Evolutionary conservation across 257 asterid genomes (phyloP), one percentile per base, ranked within the genome.

Genomic region (Salvia hispanica): DNA sequence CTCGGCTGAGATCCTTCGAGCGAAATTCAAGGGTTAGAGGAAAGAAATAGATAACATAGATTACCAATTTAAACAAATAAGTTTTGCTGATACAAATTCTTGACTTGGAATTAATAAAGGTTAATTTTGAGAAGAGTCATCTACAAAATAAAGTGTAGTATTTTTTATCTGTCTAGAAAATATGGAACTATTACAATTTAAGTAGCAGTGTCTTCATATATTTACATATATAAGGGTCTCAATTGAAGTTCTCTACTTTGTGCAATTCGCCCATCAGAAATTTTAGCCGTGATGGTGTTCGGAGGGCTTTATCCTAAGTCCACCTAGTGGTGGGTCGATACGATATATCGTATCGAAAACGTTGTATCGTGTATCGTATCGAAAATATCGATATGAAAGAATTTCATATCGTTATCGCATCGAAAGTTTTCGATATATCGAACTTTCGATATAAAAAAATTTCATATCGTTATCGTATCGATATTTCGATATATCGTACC

Each of bases 1-100:
- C 96, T 76, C 84, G 89, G 71, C 95, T 88, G 15, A 92, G 91
- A 85, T 92, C 98, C 98, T 92, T 73, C 73, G 55, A 78, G 73
- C 54, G 72, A 34, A 84, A 75, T 66, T 46, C 61, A 69, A 34
- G 37, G 67, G 72, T 79, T 54, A 70, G 72, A 79, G 66, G 56
- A 11, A 67, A 50, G 58, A 64, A 69, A 50, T 53, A 25, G 43
- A 67, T 63, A 50, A n/a, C 59, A 25, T 25, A 18, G 66, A 44
- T 66, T 74, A 31, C 31, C 61, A 50, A 9, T 43, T 61, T n/a
- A 74, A 44, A 58, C 52, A 62, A 64, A 54, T 42, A 45, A 47
- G 67, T 60, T 15, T 59, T 59, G 36, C 37, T 59, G 34, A 15
- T 39, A 58, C 14, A 58, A 18, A 59, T 15, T 39, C 34, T 39